Conservation (phyloP, 495 filamentous ascomycete species). For the Penicillium canariense region DNA sequence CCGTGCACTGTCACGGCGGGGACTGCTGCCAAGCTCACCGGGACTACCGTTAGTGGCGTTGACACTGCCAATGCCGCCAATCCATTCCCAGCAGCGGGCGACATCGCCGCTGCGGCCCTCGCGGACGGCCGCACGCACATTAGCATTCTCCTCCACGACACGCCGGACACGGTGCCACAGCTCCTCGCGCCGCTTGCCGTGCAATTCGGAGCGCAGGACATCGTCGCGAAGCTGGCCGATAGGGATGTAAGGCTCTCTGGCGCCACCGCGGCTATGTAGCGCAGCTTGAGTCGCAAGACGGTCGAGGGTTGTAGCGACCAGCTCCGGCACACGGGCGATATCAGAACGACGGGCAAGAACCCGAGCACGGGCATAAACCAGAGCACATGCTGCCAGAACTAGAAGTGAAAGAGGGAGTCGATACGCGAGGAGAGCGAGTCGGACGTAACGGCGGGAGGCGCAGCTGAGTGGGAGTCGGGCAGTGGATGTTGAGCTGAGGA, state of each 20-base stretch:
- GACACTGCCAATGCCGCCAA: slow-evolving; percentile 61
- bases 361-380: slow-evolving; percentile 56
- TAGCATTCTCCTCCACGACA: slow-evolving; percentile 90
- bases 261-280: slow-evolving; percentile 62
- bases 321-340: slow-evolving; percentile 66
- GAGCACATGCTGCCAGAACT: slow-evolving; percentile 45
- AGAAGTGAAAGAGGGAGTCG: slow-evolving; percentile 84
- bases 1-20: slow-evolving; percentile 45
- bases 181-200: slow-evolving; percentile 64
- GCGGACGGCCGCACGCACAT: slow-evolving; percentile 80
- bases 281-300: slow-evolving; percentile 79
- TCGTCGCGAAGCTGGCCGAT: slow-evolving; percentile 90
- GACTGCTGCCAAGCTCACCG: slow-evolving; percentile 31
- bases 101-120: slow-evolving; percentile 85
- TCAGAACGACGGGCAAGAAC: slow-evolving; percentile 58
- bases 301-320: slow-evolving; percentile 80
- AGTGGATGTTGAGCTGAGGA: slow-evolving; percentile 74
- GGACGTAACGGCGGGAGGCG: slow-evolving; percentile 82
- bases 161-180: slow-evolving; percentile 78
- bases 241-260: slow-evolving; percentile 72
- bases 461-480: slow-evolving; percentile 84
- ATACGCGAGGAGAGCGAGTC: slow-evolving; percentile 91
- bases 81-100: slow-evolving; percentile 93
- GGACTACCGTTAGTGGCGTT: slow-evolving; percentile 28
- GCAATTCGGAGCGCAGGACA: slow-evolving; percentile 79